phyloP scores from a whole-genome alignment of 2,329 filamentous ascomycete genomes.

The Bisporella sp. region DNA sequence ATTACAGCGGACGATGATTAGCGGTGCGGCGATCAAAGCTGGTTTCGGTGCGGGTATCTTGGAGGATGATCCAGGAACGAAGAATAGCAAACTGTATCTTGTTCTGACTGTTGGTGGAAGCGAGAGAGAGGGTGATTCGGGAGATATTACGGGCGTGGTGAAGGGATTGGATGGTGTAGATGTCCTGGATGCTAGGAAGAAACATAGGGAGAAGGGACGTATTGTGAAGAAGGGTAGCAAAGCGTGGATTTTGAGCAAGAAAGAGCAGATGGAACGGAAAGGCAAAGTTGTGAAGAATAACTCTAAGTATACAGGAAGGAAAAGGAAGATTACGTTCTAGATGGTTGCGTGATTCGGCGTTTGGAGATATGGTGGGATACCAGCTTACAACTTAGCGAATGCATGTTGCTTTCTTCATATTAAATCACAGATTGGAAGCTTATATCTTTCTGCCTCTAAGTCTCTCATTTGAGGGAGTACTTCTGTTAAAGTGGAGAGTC shows the following conservation, averaged over 20 bases:
- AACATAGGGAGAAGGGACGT: conserved; percentile 37
- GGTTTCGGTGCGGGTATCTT: conserved; percentile 93
- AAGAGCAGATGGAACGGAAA: conserved; percentile 89
- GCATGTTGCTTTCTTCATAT: neutral
- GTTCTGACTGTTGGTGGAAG: conserved; percentile 79
- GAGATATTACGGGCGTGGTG: conserved; percentile 88
- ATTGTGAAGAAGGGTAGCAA: conserved; percentile 74
- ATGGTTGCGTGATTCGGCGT: conserved; percentile 16
- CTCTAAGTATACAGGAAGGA: conserved; percentile 91
- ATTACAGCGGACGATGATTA: conserved; percentile 86
- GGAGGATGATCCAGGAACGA: conserved; percentile 93
- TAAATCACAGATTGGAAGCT: neutral
- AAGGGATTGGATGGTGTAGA: conserved; percentile 84
- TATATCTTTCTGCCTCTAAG: too few relatives aligned
- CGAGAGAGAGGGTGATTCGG: conserved; percentile 42
- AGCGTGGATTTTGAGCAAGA: conserved; percentile 78
- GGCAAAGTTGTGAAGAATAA: conserved; percentile 89
- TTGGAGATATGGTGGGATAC: conserved; percentile 3
- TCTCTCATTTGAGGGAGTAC: too few relatives aligned
- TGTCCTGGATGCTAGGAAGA: conserved; percentile 62
- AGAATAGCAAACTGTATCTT: conserved; percentile 94
- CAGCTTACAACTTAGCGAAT: neutral
- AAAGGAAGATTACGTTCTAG: conserved; percentile 72
- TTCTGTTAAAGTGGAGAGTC: too few relatives aligned
- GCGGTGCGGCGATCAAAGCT: conserved; percentile 79